phyloP scores from a whole-genome alignment of 2,329 filamentous ascomycete genomes.

The Xylaria hypoxylon region DNA sequence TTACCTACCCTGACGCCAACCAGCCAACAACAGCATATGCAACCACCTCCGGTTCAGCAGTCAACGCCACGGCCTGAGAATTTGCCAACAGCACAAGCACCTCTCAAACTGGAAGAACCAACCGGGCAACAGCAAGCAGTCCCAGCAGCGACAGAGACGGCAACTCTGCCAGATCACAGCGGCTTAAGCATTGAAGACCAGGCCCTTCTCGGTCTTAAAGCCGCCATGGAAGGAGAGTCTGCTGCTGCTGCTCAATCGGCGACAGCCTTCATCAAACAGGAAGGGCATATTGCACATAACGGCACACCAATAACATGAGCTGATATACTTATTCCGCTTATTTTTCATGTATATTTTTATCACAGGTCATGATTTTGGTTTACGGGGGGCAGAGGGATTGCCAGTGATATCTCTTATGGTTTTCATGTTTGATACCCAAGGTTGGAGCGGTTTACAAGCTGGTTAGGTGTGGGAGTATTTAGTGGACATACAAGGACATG shows the following conservation, averaged over 20 bases:
- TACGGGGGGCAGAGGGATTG: background rate
- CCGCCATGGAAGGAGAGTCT: conserved; percentile 44
- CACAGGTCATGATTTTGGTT: background rate
- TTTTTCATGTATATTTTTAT: conserved; percentile 1
- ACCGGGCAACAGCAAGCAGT: conserved; percentile 29
- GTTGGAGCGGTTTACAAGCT: conserved; percentile 34
- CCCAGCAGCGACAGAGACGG: conserved; percentile 16
- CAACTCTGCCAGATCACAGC: conserved; percentile 37
- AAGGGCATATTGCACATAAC: conserved; percentile 20
- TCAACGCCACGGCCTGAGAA: conserved; percentile 29
- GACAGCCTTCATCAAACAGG: conserved; percentile 36
- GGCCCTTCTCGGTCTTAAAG: conserved; percentile 47
- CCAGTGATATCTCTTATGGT: conserved; percentile 17
- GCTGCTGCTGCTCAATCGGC: conserved; percentile 21
- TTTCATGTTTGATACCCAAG: conserved; percentile 39
- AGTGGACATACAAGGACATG: conserved; percentile 31
- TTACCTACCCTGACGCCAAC: conserved; percentile 45
- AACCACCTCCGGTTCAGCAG: conserved; percentile 22
- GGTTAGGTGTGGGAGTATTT: conserved; percentile 19
- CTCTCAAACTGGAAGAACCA: conserved; percentile 23
- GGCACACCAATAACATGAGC: conserved; percentile 20
- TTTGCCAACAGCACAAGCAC: conserved; percentile 14
- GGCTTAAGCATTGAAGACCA: conserved; percentile 47
- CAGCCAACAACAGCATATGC: conserved; percentile 38
- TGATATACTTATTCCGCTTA: background rate